Evolutionary conservation across 768 basidiomycete species (phyloP).

Genomic region (Macrolepiota fuliginosa): DNA sequence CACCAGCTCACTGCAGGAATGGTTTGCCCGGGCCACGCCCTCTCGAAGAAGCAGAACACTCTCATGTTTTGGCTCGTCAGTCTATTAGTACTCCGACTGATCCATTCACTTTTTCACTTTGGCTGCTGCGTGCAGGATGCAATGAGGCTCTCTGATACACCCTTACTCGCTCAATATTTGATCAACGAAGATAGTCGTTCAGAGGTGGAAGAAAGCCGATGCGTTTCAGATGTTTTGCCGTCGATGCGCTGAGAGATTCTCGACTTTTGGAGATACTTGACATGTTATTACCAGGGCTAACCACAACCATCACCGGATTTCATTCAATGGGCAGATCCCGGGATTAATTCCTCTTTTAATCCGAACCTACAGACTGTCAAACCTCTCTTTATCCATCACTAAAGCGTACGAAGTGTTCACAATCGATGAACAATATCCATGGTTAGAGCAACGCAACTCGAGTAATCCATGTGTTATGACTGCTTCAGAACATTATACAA

Average conservation of each 20-base stretch:
- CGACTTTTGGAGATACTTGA: constrained; percentile 5
- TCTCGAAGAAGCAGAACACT: constrained; percentile 4
- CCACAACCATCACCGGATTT: not conserved
- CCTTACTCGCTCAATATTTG: not conserved
- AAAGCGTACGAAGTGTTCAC: constrained; percentile 5
- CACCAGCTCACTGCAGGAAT: not conserved
- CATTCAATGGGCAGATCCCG: constrained; percentile 5
- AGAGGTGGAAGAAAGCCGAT: not conserved
- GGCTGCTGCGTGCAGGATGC: constrained; percentile 6
- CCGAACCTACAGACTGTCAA: not conserved
- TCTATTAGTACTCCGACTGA: constrained; percentile 2
- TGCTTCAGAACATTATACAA: not conserved
- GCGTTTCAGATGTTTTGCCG: constrained; percentile 8
- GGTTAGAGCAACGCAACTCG: not conserved
- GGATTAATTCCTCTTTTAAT: constrained; percentile 2
- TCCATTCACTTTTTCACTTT: not conserved
- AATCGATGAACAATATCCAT: constrained; percentile 3
- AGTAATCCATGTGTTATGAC: not conserved
- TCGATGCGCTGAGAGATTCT: not conserved
- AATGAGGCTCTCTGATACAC: constrained; percentile 9
- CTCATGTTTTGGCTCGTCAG: constrained; percentile 8
- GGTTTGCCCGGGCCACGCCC: not conserved
- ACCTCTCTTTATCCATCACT: not conserved
- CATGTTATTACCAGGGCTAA: not conserved
- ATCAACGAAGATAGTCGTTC: not conserved